phyloP scores from a whole-genome alignment of 768 basidiomycete genomes.

The Phylloporus sp. region DNA sequence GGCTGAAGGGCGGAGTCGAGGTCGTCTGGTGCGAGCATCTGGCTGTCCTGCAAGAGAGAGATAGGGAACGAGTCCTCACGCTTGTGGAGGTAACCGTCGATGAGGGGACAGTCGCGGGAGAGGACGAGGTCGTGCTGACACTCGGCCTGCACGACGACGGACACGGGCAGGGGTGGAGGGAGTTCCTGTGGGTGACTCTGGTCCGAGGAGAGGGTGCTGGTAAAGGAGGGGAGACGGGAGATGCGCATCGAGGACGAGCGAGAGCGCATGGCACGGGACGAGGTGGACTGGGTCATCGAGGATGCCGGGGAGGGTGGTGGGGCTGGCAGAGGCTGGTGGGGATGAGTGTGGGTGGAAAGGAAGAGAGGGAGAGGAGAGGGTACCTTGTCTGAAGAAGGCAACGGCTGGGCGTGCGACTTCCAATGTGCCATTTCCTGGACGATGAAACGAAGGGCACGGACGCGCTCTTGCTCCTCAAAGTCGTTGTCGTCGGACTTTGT shows the following conservation, averaged over 20 bases:
- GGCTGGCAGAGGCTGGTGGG: conserved; percentile 14
- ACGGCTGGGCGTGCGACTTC: conserved; percentile 6
- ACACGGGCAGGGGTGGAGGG: conserved; percentile 25
- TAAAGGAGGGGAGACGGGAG: conserved; percentile 32
- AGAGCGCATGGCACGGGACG: conserved; percentile 27
- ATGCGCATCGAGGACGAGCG: conserved; percentile 30
- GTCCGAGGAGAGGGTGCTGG: conserved; percentile 32
- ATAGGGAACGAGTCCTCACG: conserved; percentile 13
- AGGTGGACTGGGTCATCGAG: conserved; percentile 23
- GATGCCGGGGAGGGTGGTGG: conserved; percentile 28
- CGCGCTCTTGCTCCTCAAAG: conserved; percentile 30
- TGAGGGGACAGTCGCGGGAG: conserved; percentile 9
- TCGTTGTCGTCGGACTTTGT: conserved; percentile 10
- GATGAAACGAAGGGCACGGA: conserved; percentile 34
- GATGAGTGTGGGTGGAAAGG: background rate
- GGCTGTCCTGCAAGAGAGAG: conserved; percentile 10
- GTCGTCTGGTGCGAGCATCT: conserved; percentile 17
- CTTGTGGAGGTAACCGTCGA: conserved; percentile 11
- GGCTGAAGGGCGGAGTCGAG: conserved; percentile 23
- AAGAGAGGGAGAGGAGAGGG: background rate
- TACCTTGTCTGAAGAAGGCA: conserved; percentile 14
- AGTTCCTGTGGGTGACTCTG: conserved; percentile 29
- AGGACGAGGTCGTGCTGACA: conserved; percentile 25
- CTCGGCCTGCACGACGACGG: conserved; percentile 29
- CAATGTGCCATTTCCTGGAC: conserved; percentile 34